Base-by-base conservation (phyloP, 176 grass and related monocot genomes). In the Saccharum spontaneum region DNA sequence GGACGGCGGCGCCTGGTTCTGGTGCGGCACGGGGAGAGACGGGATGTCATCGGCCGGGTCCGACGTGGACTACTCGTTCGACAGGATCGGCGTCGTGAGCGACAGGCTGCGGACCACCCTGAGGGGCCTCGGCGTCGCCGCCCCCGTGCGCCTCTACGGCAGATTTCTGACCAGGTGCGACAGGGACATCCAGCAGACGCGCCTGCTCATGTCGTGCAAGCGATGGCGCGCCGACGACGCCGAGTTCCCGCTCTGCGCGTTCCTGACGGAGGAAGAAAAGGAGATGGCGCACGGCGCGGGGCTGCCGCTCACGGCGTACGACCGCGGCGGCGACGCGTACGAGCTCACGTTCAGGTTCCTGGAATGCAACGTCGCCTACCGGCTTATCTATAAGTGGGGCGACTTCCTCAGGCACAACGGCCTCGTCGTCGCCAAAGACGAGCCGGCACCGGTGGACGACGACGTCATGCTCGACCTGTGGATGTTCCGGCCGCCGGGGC, bases 141-240 rank as follows among this genome's bases (percentile, higher is more conserved):
- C 11, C 6, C 15, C 61, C 4, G 3, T 9, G 24, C 77, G 77
- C 40, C 24, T 79, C 14, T 79, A 66, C 77, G 77, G 77, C 16
- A 65, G 10, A 39, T 1, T 66, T 16, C 2, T 79, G 77, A 31
- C 60, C 7, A 0, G 0, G 4, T 13, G 61, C 77, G 60, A 79
- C 61, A 10, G 40, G 61, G 0, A 2, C 4, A 0, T 0, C 13
- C 8, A 34, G 8, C 39, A 79, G 23, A 0, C 10, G 8, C 77
- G 77, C 24, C 24, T 79, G 13, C 77, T 46, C 39, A 79, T 79
- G 40, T 66, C 77, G 24, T 66, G 2, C 61, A 79, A 79, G 61
- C 12, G 23, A 7, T 79, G 77, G 59, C n/a, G 57, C 59, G 15
- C 38, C 37, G 52, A 7, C 17, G 18, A 2, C 52, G 54, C 0